phyloP scores from a whole-genome alignment of 2,329 filamentous ascomycete genomes.

The Colletotrichum sp. region DNA sequence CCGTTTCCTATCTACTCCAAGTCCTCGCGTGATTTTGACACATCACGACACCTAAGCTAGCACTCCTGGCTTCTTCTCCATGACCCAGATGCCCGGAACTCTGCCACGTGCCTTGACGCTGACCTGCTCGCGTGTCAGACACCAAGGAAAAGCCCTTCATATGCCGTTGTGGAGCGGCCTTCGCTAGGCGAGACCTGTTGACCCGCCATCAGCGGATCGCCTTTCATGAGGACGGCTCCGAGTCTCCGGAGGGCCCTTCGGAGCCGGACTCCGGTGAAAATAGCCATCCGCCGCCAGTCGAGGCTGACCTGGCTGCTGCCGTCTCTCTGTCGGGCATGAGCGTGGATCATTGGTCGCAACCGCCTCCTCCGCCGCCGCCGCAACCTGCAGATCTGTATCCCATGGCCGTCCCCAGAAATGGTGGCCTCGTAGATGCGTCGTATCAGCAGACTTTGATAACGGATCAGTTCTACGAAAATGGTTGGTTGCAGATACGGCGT shows the following conservation, averaged over 20 bases:
- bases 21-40: background rate
- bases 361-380: background rate
- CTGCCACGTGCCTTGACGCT: background rate
- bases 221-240: slow-evolving; percentile 35
- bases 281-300: slow-evolving; percentile 29
- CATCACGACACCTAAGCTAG: background rate
- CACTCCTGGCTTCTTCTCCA: background rate
- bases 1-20: background rate
- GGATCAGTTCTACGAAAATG: slow-evolving; percentile 25
- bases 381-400: background rate
- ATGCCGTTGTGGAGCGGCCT: slow-evolving; percentile 48
- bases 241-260: slow-evolving; percentile 5
- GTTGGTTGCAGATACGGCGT: slow-evolving; percentile 3
- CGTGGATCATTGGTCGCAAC: slow-evolving; percentile 28
- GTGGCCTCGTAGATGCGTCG: slow-evolving; percentile 10
- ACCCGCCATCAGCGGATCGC: slow-evolving; percentile 48
- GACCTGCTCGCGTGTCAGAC: slow-evolving; percentile 32
- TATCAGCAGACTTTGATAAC: slow-evolving; percentile 32
- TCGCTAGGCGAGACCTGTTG: slow-evolving; percentile 48
- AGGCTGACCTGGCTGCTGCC: slow-evolving; percentile 30
- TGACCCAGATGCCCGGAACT: background rate
- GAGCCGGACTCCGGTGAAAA: slow-evolving; percentile 29
- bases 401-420: slow-evolving; percentile 10
- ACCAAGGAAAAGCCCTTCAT: slow-evolving; percentile 54
- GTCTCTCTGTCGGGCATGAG: slow-evolving; percentile 37